Percentiles rank a stretch among this genome's conserved stretches.
Evolutionary conservation across 176 grass and related monocot genomes (phyloP).

Genomic region (Alopecurus myosuroides): DNA sequence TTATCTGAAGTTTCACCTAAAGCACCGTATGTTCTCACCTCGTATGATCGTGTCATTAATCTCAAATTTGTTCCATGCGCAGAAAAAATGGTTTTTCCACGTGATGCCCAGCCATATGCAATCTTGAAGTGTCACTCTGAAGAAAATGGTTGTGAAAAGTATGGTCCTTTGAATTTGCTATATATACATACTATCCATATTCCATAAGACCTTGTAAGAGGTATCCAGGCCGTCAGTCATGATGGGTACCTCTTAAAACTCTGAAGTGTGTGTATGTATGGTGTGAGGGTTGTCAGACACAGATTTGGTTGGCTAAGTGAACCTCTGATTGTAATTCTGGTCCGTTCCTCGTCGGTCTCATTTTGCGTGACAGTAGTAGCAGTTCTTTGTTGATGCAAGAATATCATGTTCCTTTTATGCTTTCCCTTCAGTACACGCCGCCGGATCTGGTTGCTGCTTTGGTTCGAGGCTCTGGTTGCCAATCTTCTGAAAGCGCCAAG

Average conservation of each 20-base stretch:
- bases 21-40: not conserved
- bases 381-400: too few relatives aligned
- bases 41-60: not conserved
- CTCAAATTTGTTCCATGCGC: not conserved
- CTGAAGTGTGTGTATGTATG: constrained; percentile 40
- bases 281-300: constrained; percentile 33
- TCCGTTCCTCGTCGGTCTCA: not conserved
- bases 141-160: not conserved
- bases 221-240: not conserved
- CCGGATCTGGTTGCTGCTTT: too few relatives aligned
- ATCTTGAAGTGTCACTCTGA: constrained; percentile 22
- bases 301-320: constrained; percentile 24
- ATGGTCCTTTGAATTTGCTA: constrained; percentile 43
- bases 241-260: constrained; percentile 42
- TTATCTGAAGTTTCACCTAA: not conserved
- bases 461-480: too few relatives aligned
- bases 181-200: constrained; percentile 65
- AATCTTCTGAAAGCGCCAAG: too few relatives aligned
- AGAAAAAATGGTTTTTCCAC: constrained; percentile 95
- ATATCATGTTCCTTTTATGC: too few relatives aligned
- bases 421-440: too few relatives aligned
- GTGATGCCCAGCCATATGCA: constrained; percentile 67
- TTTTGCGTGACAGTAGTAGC: too few relatives aligned
- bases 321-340: constrained; percentile 42
- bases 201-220: constrained; percentile 63